These are phyloP conservation scores for Periconia sp. DNA, from an alignment of 2,329 filamentous ascomycete genomes.

Conservation along the genomic window DNA sequence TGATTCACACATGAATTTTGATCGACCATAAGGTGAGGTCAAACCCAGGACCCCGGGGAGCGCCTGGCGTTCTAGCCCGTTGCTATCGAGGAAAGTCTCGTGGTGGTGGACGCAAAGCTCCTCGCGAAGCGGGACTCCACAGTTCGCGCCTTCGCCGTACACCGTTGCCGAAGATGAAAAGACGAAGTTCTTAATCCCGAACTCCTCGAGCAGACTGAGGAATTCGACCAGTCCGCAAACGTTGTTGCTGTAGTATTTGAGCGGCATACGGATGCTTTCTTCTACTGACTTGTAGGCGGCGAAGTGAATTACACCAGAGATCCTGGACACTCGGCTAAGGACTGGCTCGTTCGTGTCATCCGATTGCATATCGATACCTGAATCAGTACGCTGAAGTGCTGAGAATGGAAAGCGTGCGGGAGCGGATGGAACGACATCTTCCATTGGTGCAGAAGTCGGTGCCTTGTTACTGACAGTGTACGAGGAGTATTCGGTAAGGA, in stretches of 20 bases:
- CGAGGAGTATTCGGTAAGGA: slow-evolving; percentile 52
- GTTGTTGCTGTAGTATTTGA: slow-evolving; percentile 73
- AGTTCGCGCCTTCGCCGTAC: slow-evolving; percentile 58
- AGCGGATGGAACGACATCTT: slow-evolving; percentile 21
- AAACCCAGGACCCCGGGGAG: slow-evolving; percentile 62
- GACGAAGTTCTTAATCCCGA: slow-evolving; percentile 69
- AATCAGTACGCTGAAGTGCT: slow-evolving; percentile 36
- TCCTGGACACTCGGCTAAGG: slow-evolving; percentile 52
- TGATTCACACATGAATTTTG: slow-evolving; percentile 72
- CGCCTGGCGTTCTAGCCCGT: slow-evolving; percentile 51
- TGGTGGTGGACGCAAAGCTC: slow-evolving; percentile 61
- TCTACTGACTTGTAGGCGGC: slow-evolving; percentile 71
- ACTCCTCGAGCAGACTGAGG: slow-evolving; percentile 62
- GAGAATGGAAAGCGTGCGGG: slow-evolving; percentile 34
- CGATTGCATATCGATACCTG: slow-evolving; percentile 36
- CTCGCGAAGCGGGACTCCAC: slow-evolving; percentile 60
- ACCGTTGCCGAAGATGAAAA: slow-evolving; percentile 73
- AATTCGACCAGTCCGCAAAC: slow-evolving; percentile 68
- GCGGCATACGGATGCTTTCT: slow-evolving; percentile 65
- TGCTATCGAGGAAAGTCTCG: slow-evolving; percentile 52
- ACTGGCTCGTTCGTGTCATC: slow-evolving; percentile 27
- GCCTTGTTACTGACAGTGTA: slow-evolving; percentile 30
- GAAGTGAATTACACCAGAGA: slow-evolving; percentile 72
- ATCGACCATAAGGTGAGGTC: slow-evolving; percentile 69
- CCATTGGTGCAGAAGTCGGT: slow-evolving; percentile 5